Conservation (phyloP, 2,329 filamentous ascomycete genomes). For the Paecilomyces niveus region DNA sequence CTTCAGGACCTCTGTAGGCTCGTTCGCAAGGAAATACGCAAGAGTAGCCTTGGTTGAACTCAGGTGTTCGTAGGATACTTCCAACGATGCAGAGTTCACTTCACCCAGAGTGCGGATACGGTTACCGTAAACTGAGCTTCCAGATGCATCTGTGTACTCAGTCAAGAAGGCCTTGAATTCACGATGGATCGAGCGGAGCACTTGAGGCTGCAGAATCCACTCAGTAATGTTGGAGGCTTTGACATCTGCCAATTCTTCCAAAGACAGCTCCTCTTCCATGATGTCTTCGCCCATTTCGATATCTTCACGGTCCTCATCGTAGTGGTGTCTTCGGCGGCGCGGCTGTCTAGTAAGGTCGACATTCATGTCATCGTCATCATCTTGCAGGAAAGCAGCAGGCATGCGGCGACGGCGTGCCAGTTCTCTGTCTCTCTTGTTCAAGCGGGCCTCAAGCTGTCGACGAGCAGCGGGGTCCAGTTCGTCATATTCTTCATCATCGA, state of each 20-base stretch:
- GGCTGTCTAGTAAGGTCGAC: constrained; percentile 81
- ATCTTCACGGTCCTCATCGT: constrained; percentile 91
- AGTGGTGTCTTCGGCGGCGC: constrained; percentile 75
- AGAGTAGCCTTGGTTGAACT: constrained; percentile 85
- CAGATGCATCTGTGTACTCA: constrained; percentile 84
- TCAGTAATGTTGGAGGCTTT: constrained; percentile 91
- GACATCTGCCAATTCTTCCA: constrained; percentile 85
- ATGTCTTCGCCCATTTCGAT: constrained; percentile 83
- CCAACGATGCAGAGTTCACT: constrained; percentile 89
- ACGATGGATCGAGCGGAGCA: constrained; percentile 86
- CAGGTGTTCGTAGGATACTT: constrained; percentile 92
- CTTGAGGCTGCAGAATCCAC: constrained; percentile 85
- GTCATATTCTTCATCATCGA: constrained; percentile 61
- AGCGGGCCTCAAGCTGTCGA: constrained; percentile 54
- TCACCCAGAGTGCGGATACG: constrained; percentile 94
- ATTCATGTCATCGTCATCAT: constrained; percentile 77
- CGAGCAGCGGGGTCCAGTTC: constrained; percentile 52
- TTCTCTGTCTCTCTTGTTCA: constrained; percentile 58
- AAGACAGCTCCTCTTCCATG: constrained; percentile 89
- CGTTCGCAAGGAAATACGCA: constrained; percentile 93
- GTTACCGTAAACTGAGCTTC: constrained; percentile 88
- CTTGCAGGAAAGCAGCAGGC: constrained; percentile 57
- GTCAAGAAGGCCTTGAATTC: constrained; percentile 98
- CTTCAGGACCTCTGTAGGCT: constrained; percentile 88
- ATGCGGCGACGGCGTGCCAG: constrained; percentile 51